phyloP scores from a whole-genome alignment of 2,329 filamentous ascomycete genomes.

The Monosporascus sp. region DNA sequence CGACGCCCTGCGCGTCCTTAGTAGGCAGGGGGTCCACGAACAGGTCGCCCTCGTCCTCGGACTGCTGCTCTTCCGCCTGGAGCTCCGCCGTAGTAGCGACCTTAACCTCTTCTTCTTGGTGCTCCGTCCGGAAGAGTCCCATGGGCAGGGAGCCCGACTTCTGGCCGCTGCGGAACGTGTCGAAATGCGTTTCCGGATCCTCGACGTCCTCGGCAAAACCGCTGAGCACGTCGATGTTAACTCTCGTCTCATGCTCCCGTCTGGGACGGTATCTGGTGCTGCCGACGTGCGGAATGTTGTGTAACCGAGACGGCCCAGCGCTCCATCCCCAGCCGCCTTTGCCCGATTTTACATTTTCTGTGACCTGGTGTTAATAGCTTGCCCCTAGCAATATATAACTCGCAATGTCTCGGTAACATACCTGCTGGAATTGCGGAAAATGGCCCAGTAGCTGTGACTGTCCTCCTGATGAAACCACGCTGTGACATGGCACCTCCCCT shows the following conservation, averaged over 20 bases:
- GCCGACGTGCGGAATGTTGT: conserved; percentile 30
- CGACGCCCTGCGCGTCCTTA: conserved; percentile 20
- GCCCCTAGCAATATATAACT: background rate
- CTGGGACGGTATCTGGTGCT: conserved; percentile 35
- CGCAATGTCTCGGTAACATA: conserved; percentile 8
- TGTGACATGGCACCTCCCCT: conserved; percentile 28
- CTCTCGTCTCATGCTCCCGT: conserved; percentile 40
- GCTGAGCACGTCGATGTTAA: conserved; percentile 54
- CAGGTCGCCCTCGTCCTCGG: conserved; percentile 40
- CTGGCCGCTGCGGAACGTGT: conserved; percentile 27
- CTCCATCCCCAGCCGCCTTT: conserved; percentile 11
- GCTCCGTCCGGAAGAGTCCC: conserved; percentile 50
- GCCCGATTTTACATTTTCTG: conserved; percentile 21
- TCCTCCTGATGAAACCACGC: conserved; percentile 23
- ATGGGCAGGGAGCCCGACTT: conserved; percentile 41
- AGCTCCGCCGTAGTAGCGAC: conserved; percentile 54
- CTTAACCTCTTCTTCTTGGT: conserved; percentile 48
- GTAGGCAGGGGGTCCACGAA: conserved; percentile 35
- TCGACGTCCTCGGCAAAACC: conserved; percentile 37
- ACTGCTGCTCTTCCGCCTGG: conserved; percentile 45
- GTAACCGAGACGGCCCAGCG: conserved; percentile 12
- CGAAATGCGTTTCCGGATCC: conserved; percentile 39
- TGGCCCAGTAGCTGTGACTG: conserved; percentile 28
- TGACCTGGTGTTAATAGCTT: conserved; percentile 6
- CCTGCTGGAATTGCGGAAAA: conserved; percentile 28